Evolutionary conservation across 441 rosid genomes (phyloP).

Genomic region (Oxalis stricta): DNA sequence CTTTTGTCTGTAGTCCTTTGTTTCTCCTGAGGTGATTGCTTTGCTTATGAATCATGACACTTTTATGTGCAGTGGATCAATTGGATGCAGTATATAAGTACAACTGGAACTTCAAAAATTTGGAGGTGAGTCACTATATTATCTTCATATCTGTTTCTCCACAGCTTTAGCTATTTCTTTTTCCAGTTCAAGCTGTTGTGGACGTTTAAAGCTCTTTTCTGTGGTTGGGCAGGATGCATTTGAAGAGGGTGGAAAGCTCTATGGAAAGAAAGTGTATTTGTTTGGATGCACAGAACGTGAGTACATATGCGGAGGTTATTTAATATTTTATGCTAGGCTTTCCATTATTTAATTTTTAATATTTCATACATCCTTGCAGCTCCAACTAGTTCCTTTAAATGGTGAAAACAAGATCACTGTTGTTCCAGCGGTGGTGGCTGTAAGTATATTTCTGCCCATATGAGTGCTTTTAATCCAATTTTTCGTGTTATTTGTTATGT

Average conservation of each 20-base stretch:
- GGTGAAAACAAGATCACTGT: constrained; percentile 33
- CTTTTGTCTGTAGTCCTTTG: background rate
- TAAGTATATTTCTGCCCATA: constrained; percentile 28
- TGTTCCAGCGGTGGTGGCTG: constrained; percentile 80
- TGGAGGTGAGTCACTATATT: constrained; percentile 54
- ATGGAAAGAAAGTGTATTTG: constrained; percentile 66
- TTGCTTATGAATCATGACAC: constrained; percentile 9
- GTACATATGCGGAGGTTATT: constrained; percentile 11
- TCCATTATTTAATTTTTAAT: background rate
- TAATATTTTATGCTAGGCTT: background rate
- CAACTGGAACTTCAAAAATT: constrained; percentile 78
- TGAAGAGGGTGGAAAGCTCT: constrained; percentile 78
- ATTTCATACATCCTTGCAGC: constrained; percentile 40
- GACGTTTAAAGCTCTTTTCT: background rate
- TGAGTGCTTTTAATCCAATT: background rate
- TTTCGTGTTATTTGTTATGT: background rate
- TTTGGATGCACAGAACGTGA: constrained; percentile 95
- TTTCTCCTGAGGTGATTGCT: background rate
- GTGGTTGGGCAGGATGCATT: constrained; percentile 59
- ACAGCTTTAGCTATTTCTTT: background rate
- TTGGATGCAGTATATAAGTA: constrained; percentile 56
- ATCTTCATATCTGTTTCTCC: constrained; percentile 1
- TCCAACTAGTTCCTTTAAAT: constrained; percentile 54
- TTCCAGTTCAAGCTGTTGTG: background rate
- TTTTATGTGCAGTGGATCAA: constrained; percentile 70